These are phyloP conservation scores for Cordyceps farinosa DNA, from an alignment of 2,329 filamentous ascomycete genomes.

Conservation along the genomic window DNA sequence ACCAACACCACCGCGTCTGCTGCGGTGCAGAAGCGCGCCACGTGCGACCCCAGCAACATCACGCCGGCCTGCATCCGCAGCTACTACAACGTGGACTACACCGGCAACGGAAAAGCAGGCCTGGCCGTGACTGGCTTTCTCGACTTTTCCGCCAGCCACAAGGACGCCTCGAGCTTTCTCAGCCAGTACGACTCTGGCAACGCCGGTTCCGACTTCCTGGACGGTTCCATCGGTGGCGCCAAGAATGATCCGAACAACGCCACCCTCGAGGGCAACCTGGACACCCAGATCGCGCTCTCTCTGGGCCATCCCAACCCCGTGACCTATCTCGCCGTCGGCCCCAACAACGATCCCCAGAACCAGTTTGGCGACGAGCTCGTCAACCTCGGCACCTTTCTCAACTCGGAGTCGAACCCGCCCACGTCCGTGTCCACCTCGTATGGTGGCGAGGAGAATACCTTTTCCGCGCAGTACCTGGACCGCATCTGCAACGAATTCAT, in stretches of 20 bases:
- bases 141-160: slow-evolving; percentile 14
- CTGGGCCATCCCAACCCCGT: slow-evolving; percentile 19
- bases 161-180: slow-evolving; percentile 13
- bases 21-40: neutral
- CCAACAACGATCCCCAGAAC: neutral
- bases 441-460: slow-evolving; percentile 47
- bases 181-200: neutral
- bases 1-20: no score
- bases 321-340: slow-evolving; percentile 14
- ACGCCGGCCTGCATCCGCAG: slow-evolving; percentile 18
- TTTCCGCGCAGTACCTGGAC: slow-evolving; percentile 21
- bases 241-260: slow-evolving; percentile 8
- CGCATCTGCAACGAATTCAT: slow-evolving; percentile 55
- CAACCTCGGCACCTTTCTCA: slow-evolving; percentile 17
- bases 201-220: slow-evolving; percentile 9
- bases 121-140: slow-evolving; percentile 19
- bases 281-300: slow-evolving; percentile 18
- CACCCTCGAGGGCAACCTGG: slow-evolving; percentile 20
- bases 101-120: slow-evolving; percentile 11
- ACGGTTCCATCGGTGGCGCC: slow-evolving; percentile 5
- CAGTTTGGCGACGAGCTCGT: slow-evolving; percentile 15
- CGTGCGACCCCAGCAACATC: neutral
- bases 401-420: slow-evolving; percentile 17
- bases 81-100: slow-evolving; percentile 20
- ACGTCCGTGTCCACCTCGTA: slow-evolving; percentile 50